Evolutionary conservation across 257 asterid species (phyloP), one percentile per base, ranked within the genome.

Genomic region (Solanum appendiculatum): DNA sequence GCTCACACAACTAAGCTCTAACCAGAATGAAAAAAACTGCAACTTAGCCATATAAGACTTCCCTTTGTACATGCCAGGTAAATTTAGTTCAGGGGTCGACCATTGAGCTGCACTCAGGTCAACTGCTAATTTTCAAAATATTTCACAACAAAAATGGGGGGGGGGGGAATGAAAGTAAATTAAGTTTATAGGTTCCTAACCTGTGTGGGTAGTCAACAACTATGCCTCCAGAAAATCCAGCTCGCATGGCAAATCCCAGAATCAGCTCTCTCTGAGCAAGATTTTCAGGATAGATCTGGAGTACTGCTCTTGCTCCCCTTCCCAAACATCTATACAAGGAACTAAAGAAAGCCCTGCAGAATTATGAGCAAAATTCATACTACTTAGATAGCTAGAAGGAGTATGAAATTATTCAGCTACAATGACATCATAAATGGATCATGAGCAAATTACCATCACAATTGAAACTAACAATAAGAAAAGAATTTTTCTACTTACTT

Each of bases 161-260:
- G 9, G 8, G 9, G 6, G 25, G n/a, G n/a, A 86, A 82, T 37
- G 29, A 33, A 77, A 27, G 27, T 40, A 86, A 63, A 80, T 68
- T 25, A 58, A 42, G 8, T 86, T 63, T 60, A 25, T 8, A 46
- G 88, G 63, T 66, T 74, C 58, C 58, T 88, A 91, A 95, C 99
- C 99, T 94, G 92, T 95, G 99, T 37, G 99, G 99, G 87, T 58
- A 97, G 91, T 97, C 99, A 72, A 97, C 93, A 73, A 97, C 98
- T 46, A 97, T 92, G 84, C 99, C 98, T 31, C 99, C 99, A 72
- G 99, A 92, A 90, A 97, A 97, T 70, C 99, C 99, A 88, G 99
- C 92, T 87, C 97, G 92, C 99, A 97, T 97, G 16, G 99, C 99
- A 93, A 88, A 93, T 85, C 97, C 89, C 69, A 94, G 94, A 72